Percentiles rank a stretch among this genome's conserved stretches.
phyloP scores from a whole-genome alignment of 108 stramenopile genomes.

The Nitzschia sp. region DNA sequence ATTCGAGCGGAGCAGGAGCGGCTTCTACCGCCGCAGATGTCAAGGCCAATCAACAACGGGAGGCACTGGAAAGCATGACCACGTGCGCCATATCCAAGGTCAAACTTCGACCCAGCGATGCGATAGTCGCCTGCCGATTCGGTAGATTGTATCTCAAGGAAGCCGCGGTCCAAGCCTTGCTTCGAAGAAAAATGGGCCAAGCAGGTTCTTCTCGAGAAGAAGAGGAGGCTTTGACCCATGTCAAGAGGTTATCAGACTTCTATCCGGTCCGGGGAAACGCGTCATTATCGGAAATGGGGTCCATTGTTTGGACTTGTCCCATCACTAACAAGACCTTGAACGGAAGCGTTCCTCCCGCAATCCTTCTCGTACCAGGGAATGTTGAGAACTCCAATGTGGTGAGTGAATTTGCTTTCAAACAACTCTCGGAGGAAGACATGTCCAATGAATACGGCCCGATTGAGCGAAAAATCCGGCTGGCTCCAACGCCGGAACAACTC shows the following conservation, averaged over 20 bases:
- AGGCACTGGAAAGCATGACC: conserved; percentile 40
- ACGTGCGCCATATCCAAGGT: conserved; percentile 63
- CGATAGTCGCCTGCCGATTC: conserved; percentile 72
- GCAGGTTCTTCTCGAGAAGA: conserved; percentile 4
- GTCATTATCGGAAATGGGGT: not conserved
- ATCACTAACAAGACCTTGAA: conserved; percentile 69
- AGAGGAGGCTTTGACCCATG: not conserved
- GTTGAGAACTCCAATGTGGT: conserved; percentile 55
- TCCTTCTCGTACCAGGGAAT: conserved; percentile 54
- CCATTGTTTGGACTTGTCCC: conserved; percentile 50
- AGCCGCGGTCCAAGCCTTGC: conserved; percentile 73
- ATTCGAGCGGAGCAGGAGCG: conserved; percentile 29
- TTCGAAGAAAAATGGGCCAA: conserved; percentile 35
- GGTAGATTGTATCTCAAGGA: conserved; percentile 76
- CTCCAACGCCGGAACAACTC: conserved; percentile 47
- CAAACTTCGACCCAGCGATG: conserved; percentile 31
- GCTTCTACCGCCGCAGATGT: conserved; percentile 3
- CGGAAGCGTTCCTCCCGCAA: conserved; percentile 52
- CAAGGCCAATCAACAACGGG: conserved; percentile 37
- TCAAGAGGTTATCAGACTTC: conserved; percentile 62
- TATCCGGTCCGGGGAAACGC: conserved; percentile 61
- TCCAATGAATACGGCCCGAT: conserved; percentile 74
- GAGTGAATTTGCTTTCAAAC: conserved; percentile 64
- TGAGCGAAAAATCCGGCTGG: conserved; percentile 60
- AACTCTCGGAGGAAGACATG: conserved; percentile 57